Base-by-base conservation (phyloP, 2,329 filamentous ascomycete species). In the Albifimbria verrucaria region DNA sequence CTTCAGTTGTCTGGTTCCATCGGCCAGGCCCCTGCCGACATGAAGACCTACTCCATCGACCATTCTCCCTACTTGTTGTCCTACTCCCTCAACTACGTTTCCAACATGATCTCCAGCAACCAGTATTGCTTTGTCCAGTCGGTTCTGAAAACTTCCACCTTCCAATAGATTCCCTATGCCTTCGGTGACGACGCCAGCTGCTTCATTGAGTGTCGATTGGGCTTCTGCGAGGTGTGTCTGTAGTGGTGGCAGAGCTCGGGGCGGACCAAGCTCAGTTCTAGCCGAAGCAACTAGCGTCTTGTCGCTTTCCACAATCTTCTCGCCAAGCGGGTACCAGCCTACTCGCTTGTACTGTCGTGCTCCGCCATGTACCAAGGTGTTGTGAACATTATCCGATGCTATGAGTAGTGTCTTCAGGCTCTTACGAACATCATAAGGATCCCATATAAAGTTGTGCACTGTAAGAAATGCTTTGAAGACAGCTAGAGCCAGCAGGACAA, bases 381-480 rank as follows among this genome's bases (percentile, higher is more conserved):
- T 48, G 46, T 48, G 46, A 26, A 48, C 26, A 17, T 48, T 26
- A 20, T 48, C 24, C 6, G 46, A 48, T 3, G 46, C 25, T 21
- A 32, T 24, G n/a, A 48, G 12, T 17, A 48, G 25, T 9, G 18
- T 28, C 22, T 26, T 25, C 3, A 48, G 46, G 26, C 46, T 48
- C 4, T 26, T 9, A 7, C 12, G 18, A 10, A 48, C 46, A 25
- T 48, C 46, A 25, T 48, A 48, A 15, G 46, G 46, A 20, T 48
- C 46, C 46, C 46, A 48, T 12, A 48, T 48, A 25, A 48, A 48
- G 17, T 48, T 48, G 46, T 48, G 46, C 3, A 48, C 15, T n/a
- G 26, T 36, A 26, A 28, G 36, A 25, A 48, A 48, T n/a, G 46
- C 23, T 20, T 20, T 48, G 23, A 17, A n/a, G 7, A 18, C 46